Percentiles rank a stretch among this genome's conserved stretches.
These are phyloP conservation scores for Rhynchosporium graminicola DNA, from an alignment of 2,329 filamentous ascomycete genomes.

Conservation along the genomic window DNA sequence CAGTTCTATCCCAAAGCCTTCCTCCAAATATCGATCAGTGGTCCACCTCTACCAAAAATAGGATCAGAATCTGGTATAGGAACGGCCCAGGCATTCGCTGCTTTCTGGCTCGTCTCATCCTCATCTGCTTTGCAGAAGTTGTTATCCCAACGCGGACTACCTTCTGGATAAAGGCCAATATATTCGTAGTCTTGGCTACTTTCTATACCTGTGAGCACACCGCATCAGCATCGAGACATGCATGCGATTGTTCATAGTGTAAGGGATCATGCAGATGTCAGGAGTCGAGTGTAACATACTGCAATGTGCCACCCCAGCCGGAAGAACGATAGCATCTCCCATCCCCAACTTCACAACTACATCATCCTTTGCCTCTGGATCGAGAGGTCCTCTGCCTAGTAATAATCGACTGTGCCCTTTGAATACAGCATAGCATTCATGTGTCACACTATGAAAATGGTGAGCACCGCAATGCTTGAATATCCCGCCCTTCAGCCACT, in stretches of 20 bases:
- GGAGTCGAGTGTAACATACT: slow-evolving; percentile 12
- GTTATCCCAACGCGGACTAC: slow-evolving; percentile 33
- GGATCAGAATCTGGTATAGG: slow-evolving; percentile 29
- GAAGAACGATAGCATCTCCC: slow-evolving; percentile 43
- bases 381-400: slow-evolving; percentile 39
- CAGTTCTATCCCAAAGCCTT: neutral
- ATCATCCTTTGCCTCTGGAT: slow-evolving; percentile 25
- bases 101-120: slow-evolving; percentile 27
- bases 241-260: neutral
- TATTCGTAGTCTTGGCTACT: slow-evolving; percentile 41
- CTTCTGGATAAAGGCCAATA: slow-evolving; percentile 42
- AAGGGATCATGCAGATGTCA: neutral
- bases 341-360: slow-evolving; percentile 27
- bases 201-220: slow-evolving; percentile 17
- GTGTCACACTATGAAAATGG: slow-evolving; percentile 42
- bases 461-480: slow-evolving; percentile 32
- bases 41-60: slow-evolving; percentile 28
- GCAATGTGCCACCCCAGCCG: slow-evolving; percentile 42
- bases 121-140: slow-evolving; percentile 32
- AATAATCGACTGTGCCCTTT: slow-evolving; percentile 37
- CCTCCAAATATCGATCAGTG: slow-evolving; percentile 29
- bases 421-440: slow-evolving; percentile 43
- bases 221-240: slow-evolving; percentile 9
- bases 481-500: slow-evolving; percentile 40
- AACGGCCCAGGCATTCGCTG: slow-evolving; percentile 27